Evolutionary conservation across 805 yeast species (phyloP).

Genomic region (Wickerhamiella allomyrinae): DNA sequence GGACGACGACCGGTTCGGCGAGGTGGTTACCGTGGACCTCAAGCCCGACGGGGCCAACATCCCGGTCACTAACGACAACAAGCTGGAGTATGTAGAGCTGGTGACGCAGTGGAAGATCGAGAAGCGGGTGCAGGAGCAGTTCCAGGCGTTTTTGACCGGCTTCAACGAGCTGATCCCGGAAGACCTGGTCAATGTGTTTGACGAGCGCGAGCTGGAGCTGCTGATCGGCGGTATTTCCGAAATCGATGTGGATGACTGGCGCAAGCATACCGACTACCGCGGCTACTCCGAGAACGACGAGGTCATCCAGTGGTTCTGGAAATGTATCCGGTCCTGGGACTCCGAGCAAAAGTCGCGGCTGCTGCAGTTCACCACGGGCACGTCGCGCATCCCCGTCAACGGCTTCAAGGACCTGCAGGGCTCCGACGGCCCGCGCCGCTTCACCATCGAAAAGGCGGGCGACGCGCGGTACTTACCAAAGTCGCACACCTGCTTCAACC

Average conservation of each 20-base stretch:
- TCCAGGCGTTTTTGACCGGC: conserved; percentile 91
- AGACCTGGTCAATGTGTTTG: conserved; percentile 90
- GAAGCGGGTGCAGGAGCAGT: conserved; percentile 87
- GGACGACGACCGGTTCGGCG: conserved; percentile 90
- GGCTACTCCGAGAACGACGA: conserved; percentile 95
- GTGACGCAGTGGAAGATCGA: conserved; percentile 93
- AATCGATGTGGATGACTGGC: conserved; percentile 98
- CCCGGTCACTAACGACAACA: conserved; percentile 88
- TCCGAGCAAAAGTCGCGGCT: conserved; percentile 91
- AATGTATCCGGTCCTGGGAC: conserved; percentile 85
- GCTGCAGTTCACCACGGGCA: conserved; percentile 95
- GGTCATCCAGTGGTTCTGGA: conserved; percentile 98
- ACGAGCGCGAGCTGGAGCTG: conserved; percentile 92
- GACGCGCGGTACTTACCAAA: conserved; percentile 85
- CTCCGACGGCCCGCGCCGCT: conserved; percentile 97
- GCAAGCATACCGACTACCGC: conserved; percentile 95
- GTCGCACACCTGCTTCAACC: conserved; percentile 96
- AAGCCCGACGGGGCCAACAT: conserved; percentile 78
- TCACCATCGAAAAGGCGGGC: conserved; percentile 97
- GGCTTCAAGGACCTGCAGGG: conserved; percentile 99
- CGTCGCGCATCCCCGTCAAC: conserved; percentile 96
- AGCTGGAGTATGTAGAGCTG: conserved; percentile 87
- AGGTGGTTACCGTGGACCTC: conserved; percentile 74
- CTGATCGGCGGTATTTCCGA: conserved; percentile 97
- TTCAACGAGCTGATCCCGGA: conserved; percentile 96